Base-by-base conservation (phyloP, 306 rosid genomes). In the Casuarina equisetifolia region DNA sequence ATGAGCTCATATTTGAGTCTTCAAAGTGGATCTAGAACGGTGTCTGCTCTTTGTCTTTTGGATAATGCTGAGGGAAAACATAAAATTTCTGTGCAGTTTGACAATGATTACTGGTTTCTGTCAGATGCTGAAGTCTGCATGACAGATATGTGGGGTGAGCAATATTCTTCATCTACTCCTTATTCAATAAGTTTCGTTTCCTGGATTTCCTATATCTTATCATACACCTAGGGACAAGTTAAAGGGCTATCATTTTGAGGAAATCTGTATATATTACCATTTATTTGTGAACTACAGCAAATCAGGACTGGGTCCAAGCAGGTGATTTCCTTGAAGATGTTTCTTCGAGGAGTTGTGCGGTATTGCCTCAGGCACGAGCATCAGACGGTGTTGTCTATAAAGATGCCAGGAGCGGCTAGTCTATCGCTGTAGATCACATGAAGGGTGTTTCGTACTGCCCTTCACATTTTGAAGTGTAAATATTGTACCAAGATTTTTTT, bases 61-160 rank as follows among this genome's bases (percentile, higher is more conserved):
- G 51, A 43, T 71, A 58, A 58, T 74, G 7, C 17, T 61, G 72
- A 10, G 68, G 42, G 50, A 63, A 66, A 66, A 52, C 51, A 25
- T 62, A 46, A 75, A 16, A 35, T 68, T 6, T n/a, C 50, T 84
- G 74, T 75, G 87, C 88, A 91, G 98, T 80, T 77, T 9, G 84
- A 86, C 36, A 77, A 86, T 82, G 98, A 93, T 85, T 93, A 93
- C 74, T 93, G 98, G 97, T 90, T 93, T 72, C 80, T 78, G 74
- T 86, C 96, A 63, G 89, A 93, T 79, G 84, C 86, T 74, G 83
- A 82, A 72, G 85, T 90, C 81, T 80, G 88, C 84, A 78, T 79
- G 61, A 86, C 97, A 44, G 83, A 86, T 85, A 79, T 91, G 61
- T 93, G 96, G 97, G 89, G 90, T 86, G 82, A 85, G 81, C 73